Conservation (phyloP, 2,329 filamentous ascomycete genomes). For the Neonectria coccinea region DNA sequence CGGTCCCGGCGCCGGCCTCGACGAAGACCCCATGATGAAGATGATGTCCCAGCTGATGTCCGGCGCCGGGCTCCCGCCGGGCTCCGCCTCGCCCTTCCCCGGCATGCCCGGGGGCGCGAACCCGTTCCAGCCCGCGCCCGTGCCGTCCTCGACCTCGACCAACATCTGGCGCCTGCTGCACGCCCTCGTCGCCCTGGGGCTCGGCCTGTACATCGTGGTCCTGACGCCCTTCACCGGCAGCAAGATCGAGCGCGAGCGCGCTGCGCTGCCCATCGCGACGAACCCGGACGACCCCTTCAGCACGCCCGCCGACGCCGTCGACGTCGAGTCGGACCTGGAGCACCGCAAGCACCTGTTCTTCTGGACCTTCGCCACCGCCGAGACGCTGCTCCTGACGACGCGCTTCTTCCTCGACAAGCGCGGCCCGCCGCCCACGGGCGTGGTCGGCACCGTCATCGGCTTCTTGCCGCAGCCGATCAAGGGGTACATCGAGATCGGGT, state of each 20-base stretch:
- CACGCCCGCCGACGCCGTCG: slow-evolving; percentile 38
- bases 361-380: slow-evolving; percentile 83
- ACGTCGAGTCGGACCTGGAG: slow-evolving; percentile 48
- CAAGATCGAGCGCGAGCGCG: slow-evolving; percentile 67
- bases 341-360: slow-evolving; percentile 67
- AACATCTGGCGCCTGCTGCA: slow-evolving; percentile 80
- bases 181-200: slow-evolving; percentile 74
- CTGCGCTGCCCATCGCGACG: slow-evolving; percentile 44
- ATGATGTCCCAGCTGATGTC: slow-evolving; percentile 81
- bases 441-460: slow-evolving; percentile 71
- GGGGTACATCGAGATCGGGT: slow-evolving; percentile 69
- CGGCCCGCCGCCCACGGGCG: slow-evolving; percentile 66
- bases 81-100: slow-evolving; percentile 50
- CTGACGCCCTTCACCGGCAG: slow-evolving; percentile 77
- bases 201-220: slow-evolving; percentile 78
- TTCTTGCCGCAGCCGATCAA: slow-evolving; percentile 75
- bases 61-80: slow-evolving; percentile 49
- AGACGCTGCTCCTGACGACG: slow-evolving; percentile 77
- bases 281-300: slow-evolving; percentile 37
- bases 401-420: slow-evolving; percentile 77
- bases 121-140: slow-evolving; percentile 48
- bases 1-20: slow-evolving; percentile 33
- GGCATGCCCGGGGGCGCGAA: slow-evolving; percentile 52
- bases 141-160: slow-evolving; percentile 49
- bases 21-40: slow-evolving; percentile 62